Percentiles rank a stretch among this genome's conserved stretches.
phyloP scores from a whole-genome alignment of 495 filamentous ascomycete genomes.

The Neurospora sp. region DNA sequence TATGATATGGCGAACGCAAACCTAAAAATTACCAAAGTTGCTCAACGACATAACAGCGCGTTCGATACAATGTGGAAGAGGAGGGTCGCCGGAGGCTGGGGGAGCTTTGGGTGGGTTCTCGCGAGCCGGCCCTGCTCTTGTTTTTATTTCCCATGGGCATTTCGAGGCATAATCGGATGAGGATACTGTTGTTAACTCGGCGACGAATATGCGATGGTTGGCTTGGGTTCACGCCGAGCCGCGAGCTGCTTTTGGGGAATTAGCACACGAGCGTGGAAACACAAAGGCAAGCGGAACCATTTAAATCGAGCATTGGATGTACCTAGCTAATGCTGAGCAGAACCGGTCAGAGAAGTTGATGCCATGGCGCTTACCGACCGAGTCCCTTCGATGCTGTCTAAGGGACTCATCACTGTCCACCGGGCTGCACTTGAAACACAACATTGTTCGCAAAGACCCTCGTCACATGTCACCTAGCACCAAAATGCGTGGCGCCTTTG shows the following conservation, averaged over 20 bases:
- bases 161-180: not conserved
- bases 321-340: not conserved
- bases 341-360: not conserved
- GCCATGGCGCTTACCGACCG: not conserved
- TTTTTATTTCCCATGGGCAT: not conserved
- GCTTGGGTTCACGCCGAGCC: not conserved
- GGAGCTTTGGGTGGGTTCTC: not conserved
- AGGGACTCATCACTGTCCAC: not conserved
- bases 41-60: not conserved
- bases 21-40: not conserved
- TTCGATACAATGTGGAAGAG: not conserved
- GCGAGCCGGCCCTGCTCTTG: not conserved
- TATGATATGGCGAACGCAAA: not conserved
- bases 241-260: not conserved
- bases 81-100: not conserved
- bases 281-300: not conserved
- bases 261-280: not conserved
- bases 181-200: not conserved
- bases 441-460: not conserved
- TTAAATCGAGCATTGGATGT: not conserved
- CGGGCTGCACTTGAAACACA: not conserved
- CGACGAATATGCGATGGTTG: not conserved
- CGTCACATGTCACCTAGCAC: not conserved
- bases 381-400: not conserved
- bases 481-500: not conserved